Base-by-base conservation (phyloP, 2,329 filamentous ascomycete genomes). In the Colletotrichum sp. region DNA sequence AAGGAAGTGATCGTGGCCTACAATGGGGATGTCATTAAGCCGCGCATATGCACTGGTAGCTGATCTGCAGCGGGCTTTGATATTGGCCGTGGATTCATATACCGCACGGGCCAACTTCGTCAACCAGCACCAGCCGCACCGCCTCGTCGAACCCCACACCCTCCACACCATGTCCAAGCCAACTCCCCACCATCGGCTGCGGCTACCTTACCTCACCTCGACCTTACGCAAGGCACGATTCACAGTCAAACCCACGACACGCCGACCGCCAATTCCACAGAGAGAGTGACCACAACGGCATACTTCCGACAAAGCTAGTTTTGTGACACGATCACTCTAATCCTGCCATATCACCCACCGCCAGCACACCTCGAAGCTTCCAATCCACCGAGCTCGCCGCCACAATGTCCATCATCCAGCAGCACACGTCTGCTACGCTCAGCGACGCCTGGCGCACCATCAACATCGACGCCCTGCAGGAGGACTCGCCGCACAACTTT, bases 401-500 rank as follows among this genome's bases (percentile, higher is more conserved):
- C 34, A 75, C 69, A 63, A 93, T 93, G 91, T 93, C 91, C 67
- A 92, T 93, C 80, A 92, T 92, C 78, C 91, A 92, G 82, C 90
- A 93, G 82, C 89, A 91, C 84, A 90, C 88, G 65, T 84, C 86
- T 73, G 88, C 89, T 70, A 87, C 90, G 78, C 87, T 93, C 69
- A 86, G 86, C 83, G 91, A 93, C 78, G 89, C 90, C 81, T 93
- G 91, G 91, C 94, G 96, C 84, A 98, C 95, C 78, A 97, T 98
- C 89, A 95, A 98, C 89, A 93, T 98, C 84, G 96, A 98, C 83
- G 93, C 93, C 78, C 90, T 98, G 79, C 94, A 97, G 83, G 95
- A 96, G 73, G 96, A 98, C 84, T 97, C 95, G 79, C 91, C 94
- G 77, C 87, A 91, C 84, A 98, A 98, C 90, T 98, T 98, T 87